Base-by-base conservation (phyloP, 352 stramenopile species). In the Phytopythium litorale region DNA sequence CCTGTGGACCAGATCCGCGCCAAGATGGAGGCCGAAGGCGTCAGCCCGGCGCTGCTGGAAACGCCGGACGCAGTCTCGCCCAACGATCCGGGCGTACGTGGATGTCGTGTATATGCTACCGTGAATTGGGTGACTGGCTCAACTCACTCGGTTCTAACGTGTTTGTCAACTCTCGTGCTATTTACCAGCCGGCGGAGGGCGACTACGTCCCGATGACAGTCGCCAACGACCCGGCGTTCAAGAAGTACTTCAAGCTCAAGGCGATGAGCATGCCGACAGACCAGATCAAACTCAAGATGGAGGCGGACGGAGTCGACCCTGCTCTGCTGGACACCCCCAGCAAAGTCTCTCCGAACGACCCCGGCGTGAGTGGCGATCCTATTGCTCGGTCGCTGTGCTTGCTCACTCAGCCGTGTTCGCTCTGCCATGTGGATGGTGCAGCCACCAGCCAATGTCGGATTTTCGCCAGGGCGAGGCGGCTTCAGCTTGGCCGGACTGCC, bases 231-330 rank as follows among this genome's bases (percentile, higher is more conserved):
- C 78, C 84, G 13, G 84, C 67, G 33, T 90, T 91, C 56, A 84
- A 82, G 48, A 92, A 92, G 65, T 96, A 92, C 64, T 94, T 95
- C 65, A 91, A 94, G 71, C 72, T 96, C 33, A 92, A 92, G 67
- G 68, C 55, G 16, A 87, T 95, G 81, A 72, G 84, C 66, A 93
- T 96, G 86, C 73, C 85, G 1, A 49, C 88, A 16, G 79, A 91
- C 21, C 79, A 94, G 49, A 92, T 96, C 66, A 92, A 91, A 60
- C 60, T 92, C 56, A 93, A 95, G 66, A 96, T 96, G 82, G 78
- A 92, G 61, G 78, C 77, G 0, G 88, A 95, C 16, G 84, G 86
- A 8, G 62, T 94, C 1, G 81, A 94, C 49, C 71, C 87, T 2
- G 59, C 70, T 16, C 59, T 94, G 32, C 65, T 96, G 3, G 82